Evolutionary conservation across 1,139 yeast species (phyloP), one percentile per base, ranked within the genome.

Genomic region (Casaregolazyma suthepensis): DNA sequence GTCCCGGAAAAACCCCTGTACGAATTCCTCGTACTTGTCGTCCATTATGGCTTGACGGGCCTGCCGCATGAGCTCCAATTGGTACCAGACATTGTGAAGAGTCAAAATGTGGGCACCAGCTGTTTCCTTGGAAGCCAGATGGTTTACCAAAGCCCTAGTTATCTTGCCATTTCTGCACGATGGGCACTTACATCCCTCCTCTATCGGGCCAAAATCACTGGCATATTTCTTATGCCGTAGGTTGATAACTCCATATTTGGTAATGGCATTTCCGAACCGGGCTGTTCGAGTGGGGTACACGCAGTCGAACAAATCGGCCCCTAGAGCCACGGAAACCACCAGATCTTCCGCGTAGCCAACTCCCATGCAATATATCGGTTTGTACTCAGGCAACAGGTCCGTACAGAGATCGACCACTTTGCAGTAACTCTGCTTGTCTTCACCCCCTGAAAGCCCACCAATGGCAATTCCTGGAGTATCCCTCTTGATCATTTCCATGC

Each of bases 381-480:
- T 75, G 57, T 66, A 58, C 45, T 67, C 65, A 9, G 78, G 78
- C 10, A 74, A 63, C 13, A 72, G 57, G 45, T 70, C 74, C 0
- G 78, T 75, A 56, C 78, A 74, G 3, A 65, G 60, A 13, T 63
- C 56, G 3, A 74, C 76, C 47, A 73, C 74, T 50, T 62, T 56
- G 59, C 77, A 74, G 59, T 69, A 74, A 20, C 68, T 60, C 20
- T 60, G 67, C 58, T 74, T 74, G 56, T 71, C 77, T 53, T 74
- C 78, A 19, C 78, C 78, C 1, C 78, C 78, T 18, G 75, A 71
- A 9, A 74, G 64, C 1, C 78, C 78, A 23, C 78, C 78, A 52
- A 74, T 73, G 26, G 78, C 78, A 51, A 74, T 73, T 9, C 78
- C 78, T 0, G 78, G 78, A 1, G 77, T 74, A 56, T 75, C 73